Percentiles rank a stretch among this genome's conserved stretches.
phyloP scores from a whole-genome alignment of 768 basidiomycete genomes.

The Hypholoma sublateritium region DNA sequence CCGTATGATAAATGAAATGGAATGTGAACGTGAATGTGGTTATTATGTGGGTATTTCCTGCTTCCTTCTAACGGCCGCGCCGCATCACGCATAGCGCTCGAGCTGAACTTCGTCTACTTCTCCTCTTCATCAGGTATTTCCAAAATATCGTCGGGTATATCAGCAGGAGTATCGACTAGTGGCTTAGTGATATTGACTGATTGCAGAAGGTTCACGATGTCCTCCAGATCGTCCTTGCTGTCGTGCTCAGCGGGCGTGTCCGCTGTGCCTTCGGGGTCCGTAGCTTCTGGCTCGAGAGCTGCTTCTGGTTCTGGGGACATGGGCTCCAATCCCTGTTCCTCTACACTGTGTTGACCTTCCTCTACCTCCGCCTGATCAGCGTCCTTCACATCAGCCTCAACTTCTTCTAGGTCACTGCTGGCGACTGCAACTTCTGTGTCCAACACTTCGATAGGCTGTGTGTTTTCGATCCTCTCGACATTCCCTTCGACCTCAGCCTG shows the following conservation, averaged over 20 bases:
- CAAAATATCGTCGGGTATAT: conserved; percentile 54
- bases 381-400: conserved; percentile 1
- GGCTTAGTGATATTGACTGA: conserved; percentile 35
- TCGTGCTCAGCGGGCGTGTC: background rate
- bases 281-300: background rate
- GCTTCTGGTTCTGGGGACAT: conserved; percentile 9
- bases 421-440: conserved; percentile 4
- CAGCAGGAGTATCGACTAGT: conserved; percentile 41
- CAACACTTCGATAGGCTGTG: conserved; percentile 1
- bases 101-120: conserved; percentile 8
- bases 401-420: background rate
- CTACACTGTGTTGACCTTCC: conserved; percentile 1
- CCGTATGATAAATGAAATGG: background rate
- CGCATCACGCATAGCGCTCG: background rate
- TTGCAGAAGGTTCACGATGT: conserved; percentile 69
- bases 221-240: conserved; percentile 35
- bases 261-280: background rate
- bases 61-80: background rate
- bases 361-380: conserved; percentile 5
- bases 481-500: conserved; percentile 4
- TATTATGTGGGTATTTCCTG: background rate
- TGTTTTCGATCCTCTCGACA: background rate
- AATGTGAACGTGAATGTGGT: background rate
- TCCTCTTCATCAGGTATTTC: conserved; percentile 59
- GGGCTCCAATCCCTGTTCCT: conserved; percentile 7